Evolutionary conservation across 176 grass and related monocot species (phyloP), one percentile per base, ranked within the genome.

Genomic region (Alloteropsis semialata): DNA sequence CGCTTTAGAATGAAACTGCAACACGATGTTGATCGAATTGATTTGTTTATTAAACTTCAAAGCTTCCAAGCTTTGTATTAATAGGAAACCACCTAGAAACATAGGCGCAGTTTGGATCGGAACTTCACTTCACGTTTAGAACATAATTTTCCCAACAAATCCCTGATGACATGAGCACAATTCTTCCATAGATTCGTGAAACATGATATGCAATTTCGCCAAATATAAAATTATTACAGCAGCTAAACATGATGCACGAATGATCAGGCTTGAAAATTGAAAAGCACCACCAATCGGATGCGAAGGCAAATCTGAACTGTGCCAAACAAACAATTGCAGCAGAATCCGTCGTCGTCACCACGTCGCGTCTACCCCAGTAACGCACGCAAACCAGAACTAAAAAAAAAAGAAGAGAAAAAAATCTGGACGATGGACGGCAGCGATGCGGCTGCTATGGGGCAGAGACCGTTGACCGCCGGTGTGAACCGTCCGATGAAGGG

Each of bases 401-500:
- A 1, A 29, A 44, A 37, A 65, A 7, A 8, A 17, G 2, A 0
- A 13, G 24, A 73, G 22, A 12, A 18, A 61, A 65, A 69, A 5
- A 68, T 33, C 70, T 76, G 70, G 2, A 0, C 0, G 0, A 46
- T 63, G 88, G 73, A 90, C 84, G 88, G 68, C 3, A 0, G 0
- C 1, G 80, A 82, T 82, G 55, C 44, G 44, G 38, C 76, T 61
- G 76, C 5, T 16, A 21, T 19, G 18, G 45, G 43, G 10, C 17
- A 22, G 22, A 29, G 72, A 78, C 59, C 73, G 56, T 74, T 86
- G 88, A 90, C 84, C 7, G 17, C 2, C 0, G 0, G 1, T 77
- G 65, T 25, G 77, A 57, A 66, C 84, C 88, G 79, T 83, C 74
- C n/a, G 84, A 86, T 78, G n/a, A n/a, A n/a, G n/a, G n/a, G n/a